phyloP scores from a whole-genome alignment of 768 basidiomycete genomes.

The Auriscalpium microsporum region DNA sequence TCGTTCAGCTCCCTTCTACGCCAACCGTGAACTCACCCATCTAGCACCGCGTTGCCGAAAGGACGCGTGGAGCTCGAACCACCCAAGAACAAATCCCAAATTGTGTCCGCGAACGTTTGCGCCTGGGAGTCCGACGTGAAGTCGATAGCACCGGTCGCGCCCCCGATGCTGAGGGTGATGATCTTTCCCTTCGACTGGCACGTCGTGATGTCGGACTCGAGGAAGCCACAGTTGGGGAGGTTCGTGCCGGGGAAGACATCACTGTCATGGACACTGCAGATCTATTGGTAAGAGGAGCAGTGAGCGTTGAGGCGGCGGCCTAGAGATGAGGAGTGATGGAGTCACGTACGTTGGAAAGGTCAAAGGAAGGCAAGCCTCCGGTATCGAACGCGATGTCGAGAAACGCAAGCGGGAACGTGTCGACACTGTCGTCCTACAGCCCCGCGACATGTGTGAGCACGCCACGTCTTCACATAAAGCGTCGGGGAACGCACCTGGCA shows the following conservation, averaged over 20 bases:
- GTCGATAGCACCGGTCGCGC: conserved; percentile 49
- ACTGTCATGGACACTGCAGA: conserved; percentile 48
- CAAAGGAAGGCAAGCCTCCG: conserved; percentile 47
- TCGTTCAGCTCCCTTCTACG: neutral
- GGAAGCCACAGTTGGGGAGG: conserved; percentile 49
- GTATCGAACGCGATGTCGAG: conserved; percentile 48
- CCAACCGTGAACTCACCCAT: conserved; percentile 37
- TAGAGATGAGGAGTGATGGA: neutral
- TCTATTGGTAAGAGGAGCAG: conserved; percentile 26
- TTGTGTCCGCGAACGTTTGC: conserved; percentile 46
- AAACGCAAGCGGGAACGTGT: conserved; percentile 55
- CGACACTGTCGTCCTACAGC: conserved; percentile 45
- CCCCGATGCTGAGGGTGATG: conserved; percentile 28
- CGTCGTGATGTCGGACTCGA: conserved; percentile 50
- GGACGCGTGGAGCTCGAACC: conserved; percentile 52
- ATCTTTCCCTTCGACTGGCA: conserved; percentile 44
- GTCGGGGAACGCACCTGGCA: neutral
- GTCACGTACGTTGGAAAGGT: conserved; percentile 45
- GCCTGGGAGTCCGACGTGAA: conserved; percentile 54
- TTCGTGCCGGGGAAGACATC: conserved; percentile 48
- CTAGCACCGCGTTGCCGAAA: conserved; percentile 61
- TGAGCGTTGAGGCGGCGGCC: neutral
- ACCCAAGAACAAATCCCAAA: conserved; percentile 67
- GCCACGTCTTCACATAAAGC: neutral
- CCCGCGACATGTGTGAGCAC: too few relatives aligned